Conservation (phyloP, 805 yeast species). For the Spencermartinsiella europaea region DNA sequence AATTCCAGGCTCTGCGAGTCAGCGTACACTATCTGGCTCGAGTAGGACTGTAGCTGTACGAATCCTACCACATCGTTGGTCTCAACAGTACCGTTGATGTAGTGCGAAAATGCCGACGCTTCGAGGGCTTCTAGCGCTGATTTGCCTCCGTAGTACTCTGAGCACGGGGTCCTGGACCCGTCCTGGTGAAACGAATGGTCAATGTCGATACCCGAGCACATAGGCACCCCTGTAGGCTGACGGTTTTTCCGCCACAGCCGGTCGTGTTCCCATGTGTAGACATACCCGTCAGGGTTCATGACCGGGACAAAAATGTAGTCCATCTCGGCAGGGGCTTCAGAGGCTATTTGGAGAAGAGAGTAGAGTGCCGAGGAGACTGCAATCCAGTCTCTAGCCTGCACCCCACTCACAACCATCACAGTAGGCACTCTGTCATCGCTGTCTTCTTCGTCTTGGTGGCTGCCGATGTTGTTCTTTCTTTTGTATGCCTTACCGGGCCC, state of each 20-base stretch:
- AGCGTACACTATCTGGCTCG: slow-evolving; percentile 59
- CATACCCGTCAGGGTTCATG: slow-evolving; percentile 88
- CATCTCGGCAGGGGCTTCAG: slow-evolving; percentile 14
- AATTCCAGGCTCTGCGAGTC: slow-evolving; percentile 1
- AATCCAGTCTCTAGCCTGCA: slow-evolving; percentile 91
- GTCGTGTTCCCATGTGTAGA: slow-evolving; percentile 71
- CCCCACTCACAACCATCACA: slow-evolving; percentile 74
- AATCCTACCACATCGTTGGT: slow-evolving; percentile 49
- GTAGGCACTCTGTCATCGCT: slow-evolving; percentile 43
- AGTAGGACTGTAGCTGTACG: slow-evolving; percentile 78
- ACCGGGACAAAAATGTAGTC: slow-evolving; percentile 65
- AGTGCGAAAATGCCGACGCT: slow-evolving; percentile 27
- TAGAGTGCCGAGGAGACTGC: slow-evolving; percentile 66
- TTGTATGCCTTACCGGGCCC: slow-evolving; percentile 22
- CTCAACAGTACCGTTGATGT: slow-evolving; percentile 4
- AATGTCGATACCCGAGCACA: slow-evolving; percentile 79
- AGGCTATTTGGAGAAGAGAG: slow-evolving; percentile 43
- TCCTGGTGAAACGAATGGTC: slow-evolving; percentile 76
- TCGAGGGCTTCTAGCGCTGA: slow-evolving; percentile 63
- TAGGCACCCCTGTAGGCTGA: slow-evolving; percentile 61
- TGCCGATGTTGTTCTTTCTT: background rate
- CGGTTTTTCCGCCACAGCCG: slow-evolving; percentile 87
- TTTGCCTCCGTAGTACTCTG: slow-evolving; percentile 79
- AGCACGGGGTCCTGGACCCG: slow-evolving; percentile 66
- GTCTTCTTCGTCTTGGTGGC: background rate